Conservation (phyloP, 208 protist species). For the Phytomonas serpens region DNA sequence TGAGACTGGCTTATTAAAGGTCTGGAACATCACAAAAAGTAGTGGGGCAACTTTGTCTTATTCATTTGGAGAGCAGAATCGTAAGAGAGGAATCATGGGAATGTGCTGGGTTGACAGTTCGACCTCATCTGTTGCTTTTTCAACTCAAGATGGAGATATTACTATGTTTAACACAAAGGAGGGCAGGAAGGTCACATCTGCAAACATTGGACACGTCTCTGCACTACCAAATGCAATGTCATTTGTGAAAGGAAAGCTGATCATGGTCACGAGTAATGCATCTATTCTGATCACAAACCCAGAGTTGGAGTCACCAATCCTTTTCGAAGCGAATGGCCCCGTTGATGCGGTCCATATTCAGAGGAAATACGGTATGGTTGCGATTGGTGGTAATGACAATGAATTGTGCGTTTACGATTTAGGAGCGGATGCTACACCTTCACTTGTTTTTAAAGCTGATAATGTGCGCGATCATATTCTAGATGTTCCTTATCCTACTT, state of each 20-base stretch:
- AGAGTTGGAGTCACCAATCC: conserved; percentile 15
- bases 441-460: conserved; percentile 47
- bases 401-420: conserved; percentile 68
- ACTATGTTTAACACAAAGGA: conserved; percentile 38
- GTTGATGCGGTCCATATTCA: conserved; percentile 73
- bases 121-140: conserved; percentile 49
- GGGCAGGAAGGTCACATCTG: conserved; percentile 19
- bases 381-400: conserved; percentile 66
- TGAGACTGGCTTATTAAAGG: conserved; percentile 74
- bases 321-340: conserved; percentile 34
- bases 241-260: conserved; percentile 48
- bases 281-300: conserved; percentile 30
- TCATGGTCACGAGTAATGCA: conserved; percentile 39
- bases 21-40: conserved; percentile 76
- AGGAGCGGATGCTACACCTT: conserved; percentile 22
- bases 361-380: conserved; percentile 64
- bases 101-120: conserved; percentile 69
- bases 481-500: conserved; percentile 64
- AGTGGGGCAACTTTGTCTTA: conserved; percentile 54
- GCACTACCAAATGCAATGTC: conserved; percentile 48
- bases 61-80: conserved; percentile 58
- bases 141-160: conserved; percentile 50
- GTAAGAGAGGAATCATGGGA: conserved; percentile 46
- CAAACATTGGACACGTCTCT: conserved; percentile 28
- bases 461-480: conserved; percentile 71